Conservation (phyloP, 2,329 filamentous ascomycete species). For the Aspergillus jensenii region DNA sequence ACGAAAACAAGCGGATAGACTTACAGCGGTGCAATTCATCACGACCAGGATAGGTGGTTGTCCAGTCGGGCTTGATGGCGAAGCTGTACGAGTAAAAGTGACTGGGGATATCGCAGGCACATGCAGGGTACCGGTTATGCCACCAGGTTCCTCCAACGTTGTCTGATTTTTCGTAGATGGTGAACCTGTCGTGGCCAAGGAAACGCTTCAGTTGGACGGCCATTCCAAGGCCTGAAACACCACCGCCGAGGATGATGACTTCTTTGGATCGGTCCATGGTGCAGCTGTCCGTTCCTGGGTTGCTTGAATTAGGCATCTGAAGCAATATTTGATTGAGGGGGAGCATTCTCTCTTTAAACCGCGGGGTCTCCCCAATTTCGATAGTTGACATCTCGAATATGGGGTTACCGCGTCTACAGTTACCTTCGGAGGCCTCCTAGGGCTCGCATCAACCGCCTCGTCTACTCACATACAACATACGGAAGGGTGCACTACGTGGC, state of each 20-base stretch:
- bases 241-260: conserved; percentile 7
- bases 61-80: conserved; percentile 45
- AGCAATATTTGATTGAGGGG: no score
- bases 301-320: no score
- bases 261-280: background rate
- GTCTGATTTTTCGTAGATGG: conserved; percentile 28
- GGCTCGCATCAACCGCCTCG: no score
- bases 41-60: conserved; percentile 37
- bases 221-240: conserved; percentile 1
- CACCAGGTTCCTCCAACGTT: conserved; percentile 33
- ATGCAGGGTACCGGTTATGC: conserved; percentile 37
- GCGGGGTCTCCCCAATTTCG: no score
- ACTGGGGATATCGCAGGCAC: conserved; percentile 30
- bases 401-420: no score
- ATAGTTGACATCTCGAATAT: no score
- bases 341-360: no score
- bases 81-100: conserved; percentile 43
- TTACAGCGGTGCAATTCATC: background rate
- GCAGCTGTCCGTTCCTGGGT: background rate
- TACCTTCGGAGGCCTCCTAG: no score
- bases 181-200: conserved; percentile 8
- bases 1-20: background rate
- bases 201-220: background rate
- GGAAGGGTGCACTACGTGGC: no score
- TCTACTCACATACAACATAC: no score